phyloP scores from a whole-genome alignment of 202 grass and related monocot genomes.

The Eragrostis tef region DNA sequence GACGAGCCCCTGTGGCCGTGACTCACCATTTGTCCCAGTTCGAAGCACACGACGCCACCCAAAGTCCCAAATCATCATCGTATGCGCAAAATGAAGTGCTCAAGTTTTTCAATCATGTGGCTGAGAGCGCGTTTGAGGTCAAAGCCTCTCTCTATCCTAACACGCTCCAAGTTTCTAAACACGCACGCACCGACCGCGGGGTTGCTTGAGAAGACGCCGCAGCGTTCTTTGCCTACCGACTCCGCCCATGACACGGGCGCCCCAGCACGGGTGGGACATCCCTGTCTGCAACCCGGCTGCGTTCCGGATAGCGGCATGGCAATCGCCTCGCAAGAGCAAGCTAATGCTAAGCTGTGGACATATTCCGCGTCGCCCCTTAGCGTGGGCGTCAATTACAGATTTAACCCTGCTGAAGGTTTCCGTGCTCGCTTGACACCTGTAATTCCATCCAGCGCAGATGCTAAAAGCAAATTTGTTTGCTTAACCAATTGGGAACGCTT shows the following conservation, averaged over 20 bases:
- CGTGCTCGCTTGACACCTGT: slow-evolving; percentile 11
- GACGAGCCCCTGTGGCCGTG: slow-evolving; percentile 3
- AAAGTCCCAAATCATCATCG: no score
- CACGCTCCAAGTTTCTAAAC: not conserved
- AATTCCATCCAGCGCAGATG: not conserved
- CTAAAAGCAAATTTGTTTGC: slow-evolving; percentile 1
- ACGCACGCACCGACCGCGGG: slow-evolving; percentile 31
- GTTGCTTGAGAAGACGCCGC: not conserved
- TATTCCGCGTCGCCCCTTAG: slow-evolving; percentile 2
- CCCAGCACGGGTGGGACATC: not conserved
- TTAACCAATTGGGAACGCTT: not conserved
- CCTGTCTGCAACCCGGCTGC: not conserved
- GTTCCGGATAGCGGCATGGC: not conserved
- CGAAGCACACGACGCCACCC: not conserved
- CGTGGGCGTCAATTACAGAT: not conserved
- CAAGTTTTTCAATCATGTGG: slow-evolving; percentile 17
- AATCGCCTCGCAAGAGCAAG: slow-evolving; percentile 18
- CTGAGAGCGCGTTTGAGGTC: slow-evolving; percentile 20
- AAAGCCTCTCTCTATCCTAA: slow-evolving; percentile 14
- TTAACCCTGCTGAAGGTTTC: not conserved
- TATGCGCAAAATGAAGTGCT: not conserved
- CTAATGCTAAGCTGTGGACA: not conserved
- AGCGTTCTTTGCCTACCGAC: not conserved
- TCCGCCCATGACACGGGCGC: not conserved
- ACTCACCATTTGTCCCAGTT: slow-evolving; percentile 11